Conservation (phyloP, 768 basidiomycete genomes). For the Russula lepida region DNA sequence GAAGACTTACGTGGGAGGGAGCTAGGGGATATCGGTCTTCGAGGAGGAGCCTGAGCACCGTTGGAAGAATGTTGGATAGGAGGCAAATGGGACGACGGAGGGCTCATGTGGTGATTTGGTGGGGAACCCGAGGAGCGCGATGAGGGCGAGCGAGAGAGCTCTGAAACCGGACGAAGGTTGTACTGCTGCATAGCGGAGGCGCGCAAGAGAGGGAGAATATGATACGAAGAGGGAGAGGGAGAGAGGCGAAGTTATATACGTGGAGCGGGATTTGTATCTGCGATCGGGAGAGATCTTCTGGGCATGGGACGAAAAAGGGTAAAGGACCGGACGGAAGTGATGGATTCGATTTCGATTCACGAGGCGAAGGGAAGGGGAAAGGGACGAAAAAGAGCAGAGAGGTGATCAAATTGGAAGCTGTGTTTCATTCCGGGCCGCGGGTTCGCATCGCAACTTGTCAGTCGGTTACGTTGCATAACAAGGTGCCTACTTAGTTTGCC, state of each 20-base stretch:
- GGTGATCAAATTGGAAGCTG: slow-evolving; percentile 18
- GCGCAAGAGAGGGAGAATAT: not conserved
- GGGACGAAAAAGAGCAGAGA: slow-evolving; percentile 1
- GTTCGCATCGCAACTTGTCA: slow-evolving; percentile 3
- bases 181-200: slow-evolving; percentile 15
- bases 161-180: slow-evolving; percentile 18
- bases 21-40: slow-evolving; percentile 19
- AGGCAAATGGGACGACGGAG: slow-evolving; percentile 15
- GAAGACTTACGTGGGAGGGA: slow-evolving; percentile 17
- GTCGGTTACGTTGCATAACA: slow-evolving; percentile 10
- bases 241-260: slow-evolving; percentile 12
- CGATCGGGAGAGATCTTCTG: slow-evolving; percentile 10
- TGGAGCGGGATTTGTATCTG: slow-evolving; percentile 19
- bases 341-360: slow-evolving; percentile 15
- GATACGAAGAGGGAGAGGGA: not conserved
- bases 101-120: slow-evolving; percentile 10
- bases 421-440: slow-evolving; percentile 19
- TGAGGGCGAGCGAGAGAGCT: slow-evolving; percentile 18
- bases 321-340: slow-evolving; percentile 15
- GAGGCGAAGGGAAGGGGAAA: slow-evolving; percentile 3
- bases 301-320: slow-evolving; percentile 12
- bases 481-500: not conserved
- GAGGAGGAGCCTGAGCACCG: slow-evolving; percentile 5
- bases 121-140: slow-evolving; percentile 15
- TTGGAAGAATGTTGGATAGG: slow-evolving; percentile 17